phyloP scores from a whole-genome alignment of 345 rosid genomes.

The Ricinus communis region DNA sequence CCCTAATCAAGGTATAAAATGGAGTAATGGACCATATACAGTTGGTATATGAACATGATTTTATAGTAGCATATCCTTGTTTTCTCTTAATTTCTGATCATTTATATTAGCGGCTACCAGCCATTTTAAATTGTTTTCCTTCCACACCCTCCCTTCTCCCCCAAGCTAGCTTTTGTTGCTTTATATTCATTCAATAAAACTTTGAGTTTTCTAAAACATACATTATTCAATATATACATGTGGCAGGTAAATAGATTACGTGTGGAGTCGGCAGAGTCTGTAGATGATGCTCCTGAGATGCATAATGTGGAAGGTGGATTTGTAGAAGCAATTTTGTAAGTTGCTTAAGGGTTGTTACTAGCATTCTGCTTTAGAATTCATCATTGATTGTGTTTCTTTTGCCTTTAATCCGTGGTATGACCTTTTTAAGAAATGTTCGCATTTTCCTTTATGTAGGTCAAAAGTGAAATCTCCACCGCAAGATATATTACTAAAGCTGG shows the following conservation, averaged over 20 bases:
- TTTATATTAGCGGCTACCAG: constrained; percentile 6
- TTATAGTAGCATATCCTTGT: not conserved
- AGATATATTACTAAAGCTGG: constrained; percentile 75
- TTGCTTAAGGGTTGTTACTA: constrained; percentile 9
- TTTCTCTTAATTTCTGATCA: not conserved
- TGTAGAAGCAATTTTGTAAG: constrained; percentile 86
- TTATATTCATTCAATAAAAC: not conserved
- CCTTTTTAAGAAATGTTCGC: not conserved
- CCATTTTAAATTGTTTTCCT: not conserved
- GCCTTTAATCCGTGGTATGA: not conserved
- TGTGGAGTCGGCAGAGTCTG: constrained; percentile 56
- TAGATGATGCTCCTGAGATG: constrained; percentile 66
- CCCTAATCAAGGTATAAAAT: not conserved
- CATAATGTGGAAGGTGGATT: constrained; percentile 89
- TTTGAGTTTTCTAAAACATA: not conserved
- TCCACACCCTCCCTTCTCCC: not conserved
- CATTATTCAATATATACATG: constrained; percentile 14
- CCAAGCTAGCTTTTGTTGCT: not conserved
- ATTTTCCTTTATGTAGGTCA: constrained; percentile 52
- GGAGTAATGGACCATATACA: not conserved
- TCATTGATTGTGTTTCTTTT: not conserved
- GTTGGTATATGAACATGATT: not conserved
- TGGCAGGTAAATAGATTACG: constrained; percentile 66
- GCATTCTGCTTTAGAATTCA: not conserved
- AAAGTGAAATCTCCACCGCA: constrained; percentile 80